Evolutionary conservation across 2,329 filamentous ascomycete genomes (phyloP), one percentile per base, ranked within the genome.

Genomic region (Curvularia hawaiiensis): DNA sequence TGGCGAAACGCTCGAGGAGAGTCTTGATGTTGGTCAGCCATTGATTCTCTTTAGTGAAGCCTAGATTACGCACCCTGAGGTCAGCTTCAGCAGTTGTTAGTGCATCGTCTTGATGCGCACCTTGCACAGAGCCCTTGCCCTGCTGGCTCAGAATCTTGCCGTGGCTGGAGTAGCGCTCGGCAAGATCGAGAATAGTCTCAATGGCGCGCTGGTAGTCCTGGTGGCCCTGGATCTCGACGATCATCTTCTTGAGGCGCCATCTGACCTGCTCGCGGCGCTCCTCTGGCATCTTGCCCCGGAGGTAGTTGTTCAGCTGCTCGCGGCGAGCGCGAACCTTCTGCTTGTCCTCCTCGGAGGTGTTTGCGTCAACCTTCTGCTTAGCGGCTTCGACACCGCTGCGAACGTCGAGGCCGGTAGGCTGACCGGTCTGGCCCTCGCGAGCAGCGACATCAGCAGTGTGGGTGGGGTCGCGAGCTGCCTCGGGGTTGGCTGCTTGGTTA

Each of bases 231-330:
- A 96, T 92, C 79, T 99, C 95, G 45, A 97, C 88, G 39, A 99
- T 81, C 90, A 98, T 96, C 86, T 98, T 98, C 87, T 94, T 99
- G 65, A 99, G 79, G 38, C 95, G 90, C 85, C 88, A 97, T 69
- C 97, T 88, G 54, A 88, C 89, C 82, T 97, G 92, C 8, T 98
- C 92, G 59, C 93, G 92, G 59, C 95, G 92, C 77, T 98, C 93
- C 78, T 94, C 81, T 1, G 95, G 93, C 78, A 99, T 84, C 83
- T 98, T 99, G 70, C 88, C 85, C 67, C 86, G 84, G 54, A 97
- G 80, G 75, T 98, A 98, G 66, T 90, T 86, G 72, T 84, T 87
- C 26, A 89, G 82, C 56, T 83, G 75, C 57, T 80, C 79, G 16
- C 78, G 77, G 59, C 77, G 75, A 49, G 79, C 78, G 48, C 77